phyloP scores from a whole-genome alignment of 208 protist species.

The Sergeia podlipaevii region DNA sequence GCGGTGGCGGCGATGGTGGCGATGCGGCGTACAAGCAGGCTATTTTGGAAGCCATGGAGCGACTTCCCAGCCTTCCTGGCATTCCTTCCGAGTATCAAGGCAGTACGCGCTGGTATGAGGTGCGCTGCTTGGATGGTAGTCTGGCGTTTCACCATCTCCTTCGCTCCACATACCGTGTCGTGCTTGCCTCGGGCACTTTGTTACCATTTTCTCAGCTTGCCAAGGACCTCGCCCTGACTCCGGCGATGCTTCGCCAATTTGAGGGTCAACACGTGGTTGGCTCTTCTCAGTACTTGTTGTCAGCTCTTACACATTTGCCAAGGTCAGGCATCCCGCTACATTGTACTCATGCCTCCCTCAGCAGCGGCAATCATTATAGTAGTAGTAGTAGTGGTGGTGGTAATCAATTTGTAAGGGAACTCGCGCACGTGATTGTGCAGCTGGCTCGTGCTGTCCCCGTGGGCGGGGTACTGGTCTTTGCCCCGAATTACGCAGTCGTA shows the following conservation, averaged over 20 bases:
- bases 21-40: no score
- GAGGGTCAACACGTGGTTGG: constrained; percentile 54
- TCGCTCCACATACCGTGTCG: constrained; percentile 50
- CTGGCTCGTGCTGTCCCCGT: constrained; percentile 27
- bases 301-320: constrained; percentile 23
- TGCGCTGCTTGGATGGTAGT: constrained; percentile 76
- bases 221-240: constrained; percentile 51
- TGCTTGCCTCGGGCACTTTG: constrained; percentile 96
- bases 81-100: no score
- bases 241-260: constrained; percentile 5
- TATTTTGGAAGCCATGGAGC: no score
- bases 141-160: constrained; percentile 65
- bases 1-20: background rate
- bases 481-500: constrained; percentile 76
- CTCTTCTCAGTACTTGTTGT: constrained; percentile 25
- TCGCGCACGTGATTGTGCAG: constrained; percentile 36
- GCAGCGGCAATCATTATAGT: background rate
- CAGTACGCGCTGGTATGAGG: no score
- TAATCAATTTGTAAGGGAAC: constrained; percentile 37
- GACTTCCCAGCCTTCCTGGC: no score
- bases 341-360: background rate
- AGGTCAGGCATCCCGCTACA: background rate
- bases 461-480: constrained; percentile 93
- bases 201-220: constrained; percentile 85
- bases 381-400: no score